Percentiles rank a stretch among this genome's conserved stretches.
Evolutionary conservation across 495 filamentous ascomycete genomes (phyloP).

Genomic region (Neurospora sublineolata): DNA sequence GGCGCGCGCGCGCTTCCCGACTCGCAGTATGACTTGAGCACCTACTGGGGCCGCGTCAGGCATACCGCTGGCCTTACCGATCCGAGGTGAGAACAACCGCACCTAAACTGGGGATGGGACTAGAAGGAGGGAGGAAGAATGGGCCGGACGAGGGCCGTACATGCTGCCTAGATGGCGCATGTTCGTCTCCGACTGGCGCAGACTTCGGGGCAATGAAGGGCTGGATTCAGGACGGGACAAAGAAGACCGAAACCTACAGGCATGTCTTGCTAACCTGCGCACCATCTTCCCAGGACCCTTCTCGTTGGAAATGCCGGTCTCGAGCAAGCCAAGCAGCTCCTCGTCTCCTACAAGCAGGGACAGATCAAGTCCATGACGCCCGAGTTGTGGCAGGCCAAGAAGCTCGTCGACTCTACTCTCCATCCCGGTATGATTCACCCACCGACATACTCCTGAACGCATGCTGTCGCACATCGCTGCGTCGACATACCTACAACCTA

Average conservation of each 20-base stretch:
- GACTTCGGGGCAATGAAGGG: not conserved
- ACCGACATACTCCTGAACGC: not conserved
- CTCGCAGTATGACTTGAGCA: constrained; percentile 83
- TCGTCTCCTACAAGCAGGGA: constrained; percentile 74
- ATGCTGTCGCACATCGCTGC: not conserved
- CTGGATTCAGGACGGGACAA: not conserved
- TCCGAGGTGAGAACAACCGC: constrained; percentile 63
- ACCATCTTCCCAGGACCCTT: constrained; percentile 49
- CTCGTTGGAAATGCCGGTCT: constrained; percentile 64
- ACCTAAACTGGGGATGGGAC: not conserved
- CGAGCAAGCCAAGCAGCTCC: constrained; percentile 66
- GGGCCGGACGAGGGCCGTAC: not conserved
- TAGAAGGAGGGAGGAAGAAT: not conserved
- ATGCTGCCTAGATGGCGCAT: not conserved
- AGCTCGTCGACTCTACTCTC: constrained; percentile 88
- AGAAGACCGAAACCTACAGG: not conserved
- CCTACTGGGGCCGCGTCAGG: constrained; percentile 89
- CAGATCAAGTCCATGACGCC: constrained; percentile 68
- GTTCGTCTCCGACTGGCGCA: not conserved
- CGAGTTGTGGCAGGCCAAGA: constrained; percentile 90
- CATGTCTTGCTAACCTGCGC: constrained; percentile 1
- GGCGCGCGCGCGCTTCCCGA: constrained; percentile 74
- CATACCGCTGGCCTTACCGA: constrained; percentile 86
- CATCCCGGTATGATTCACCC: constrained; percentile 72
- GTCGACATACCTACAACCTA: not conserved